Base-by-base conservation (phyloP, 192 early-diverging fungal genomes). In the Pecoramyces ruminantium region DNA sequence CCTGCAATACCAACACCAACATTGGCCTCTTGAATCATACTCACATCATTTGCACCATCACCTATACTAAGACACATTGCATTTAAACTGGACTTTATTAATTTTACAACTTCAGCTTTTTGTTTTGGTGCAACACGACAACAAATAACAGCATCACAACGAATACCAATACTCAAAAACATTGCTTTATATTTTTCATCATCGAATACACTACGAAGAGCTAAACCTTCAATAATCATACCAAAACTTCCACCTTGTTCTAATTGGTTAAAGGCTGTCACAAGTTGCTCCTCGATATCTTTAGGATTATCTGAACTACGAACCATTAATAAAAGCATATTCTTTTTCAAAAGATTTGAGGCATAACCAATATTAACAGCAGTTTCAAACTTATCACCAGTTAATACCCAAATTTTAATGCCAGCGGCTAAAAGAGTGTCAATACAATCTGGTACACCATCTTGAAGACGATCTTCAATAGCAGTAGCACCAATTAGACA, bases 101-200 rank as follows among this genome's bases (percentile, higher is more conserved):
- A 83, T 25, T 88, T 87, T 25, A 99, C 97, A 2, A 99, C 94
- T 84, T 96, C 86, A 12, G 96, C 96, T 88, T 99, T 99, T 86
- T 99, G 97, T 77, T 95, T 86, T 14, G 97, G 97, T 78, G 93
- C 93, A n/a, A 99, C 97, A 81, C 97, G 95, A 85, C 96, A 98
- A 82, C 96, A 98, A n/a, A 99, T 85, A 0, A 99, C 97, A 78
- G 94, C 92, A 78, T 90, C 86, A 86, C 97, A 97, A 12, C 88
- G 88, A 79, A 90, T 94, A 4, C 92, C 90, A 14, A 99, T 86
- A 81, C 89, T 88, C 30, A 97, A 84, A 5, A 97, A 85, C 42
- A 91, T 82, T 29, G 86, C 82, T 39, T 87, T 88, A 16, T 89
- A 83, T 1, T 87, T 85, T 2, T 87, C 82, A 84, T 93, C 87